These are phyloP conservation scores for Stachybotrys elegans DNA, from an alignment of 2,329 filamentous ascomycete species.

Conservation along the genomic window DNA sequence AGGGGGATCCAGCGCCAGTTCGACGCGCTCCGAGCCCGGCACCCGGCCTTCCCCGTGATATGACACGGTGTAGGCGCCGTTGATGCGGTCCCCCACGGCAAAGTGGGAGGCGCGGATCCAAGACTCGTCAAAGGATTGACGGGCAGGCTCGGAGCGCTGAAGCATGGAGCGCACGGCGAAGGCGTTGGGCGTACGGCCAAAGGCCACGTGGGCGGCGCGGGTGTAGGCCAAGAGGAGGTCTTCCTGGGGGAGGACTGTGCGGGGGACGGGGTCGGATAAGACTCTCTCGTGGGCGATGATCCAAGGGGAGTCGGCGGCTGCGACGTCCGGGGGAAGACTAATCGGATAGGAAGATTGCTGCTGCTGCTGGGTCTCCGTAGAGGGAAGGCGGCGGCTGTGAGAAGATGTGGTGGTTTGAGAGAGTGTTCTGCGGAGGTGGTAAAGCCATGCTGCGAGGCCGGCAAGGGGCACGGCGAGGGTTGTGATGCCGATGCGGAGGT, in stretches of 20 bases:
- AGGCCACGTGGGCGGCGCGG: conserved; percentile 23
- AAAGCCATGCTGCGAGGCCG: neutral
- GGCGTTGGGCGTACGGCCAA: conserved; percentile 26
- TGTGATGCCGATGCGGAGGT: too few species aligned
- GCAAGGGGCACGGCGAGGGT: neutral
- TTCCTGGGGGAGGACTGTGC: conserved; percentile 7
- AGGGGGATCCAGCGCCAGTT: conserved; percentile 22
- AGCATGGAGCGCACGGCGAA: conserved; percentile 19
- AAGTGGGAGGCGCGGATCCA: conserved; percentile 18
- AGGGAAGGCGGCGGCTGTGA: too few species aligned
- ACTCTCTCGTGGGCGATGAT: conserved; percentile 22
- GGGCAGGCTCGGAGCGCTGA: conserved; percentile 10
- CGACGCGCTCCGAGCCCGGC: conserved; percentile 16
- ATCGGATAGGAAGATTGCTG: too few species aligned
- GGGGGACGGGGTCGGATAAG: conserved; percentile 15
- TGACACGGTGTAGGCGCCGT: conserved; percentile 24
- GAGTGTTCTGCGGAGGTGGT: too few species aligned
- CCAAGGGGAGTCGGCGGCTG: conserved; percentile 15
- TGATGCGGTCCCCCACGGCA: conserved; percentile 20
- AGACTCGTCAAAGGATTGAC: conserved; percentile 17
- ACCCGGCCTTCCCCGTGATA: conserved; percentile 12
- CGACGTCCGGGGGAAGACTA: conserved; percentile 16
- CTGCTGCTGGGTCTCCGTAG: too few species aligned
- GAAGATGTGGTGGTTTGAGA: too few species aligned
- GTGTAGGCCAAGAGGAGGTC: conserved; percentile 19